Evolutionary conservation across 352 stramenopile species (phyloP).

Genomic region (Pythium coloratum): DNA sequence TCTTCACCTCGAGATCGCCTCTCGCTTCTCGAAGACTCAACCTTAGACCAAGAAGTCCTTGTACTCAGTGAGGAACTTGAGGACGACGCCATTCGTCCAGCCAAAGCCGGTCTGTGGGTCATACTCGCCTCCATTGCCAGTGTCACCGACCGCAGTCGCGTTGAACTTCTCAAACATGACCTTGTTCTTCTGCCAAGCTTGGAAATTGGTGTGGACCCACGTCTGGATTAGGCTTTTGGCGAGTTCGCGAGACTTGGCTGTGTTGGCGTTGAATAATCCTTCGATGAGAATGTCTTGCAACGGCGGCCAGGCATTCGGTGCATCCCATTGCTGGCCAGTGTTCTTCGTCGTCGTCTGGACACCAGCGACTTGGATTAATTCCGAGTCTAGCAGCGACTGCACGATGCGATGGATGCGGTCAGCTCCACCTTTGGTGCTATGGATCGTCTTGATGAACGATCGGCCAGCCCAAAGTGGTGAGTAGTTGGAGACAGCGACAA

Average conservation of each 20-base stretch:
- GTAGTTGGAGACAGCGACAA: constrained; percentile 33
- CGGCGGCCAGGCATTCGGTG: constrained; percentile 55
- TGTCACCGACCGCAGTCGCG: constrained; percentile 31
- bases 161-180: constrained; percentile 65
- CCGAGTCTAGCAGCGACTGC: constrained; percentile 25
- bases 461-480: constrained; percentile 35
- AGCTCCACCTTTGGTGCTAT: constrained; percentile 1
- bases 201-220: constrained; percentile 30
- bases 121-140: constrained; percentile 56
- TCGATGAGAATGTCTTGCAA: constrained; percentile 41
- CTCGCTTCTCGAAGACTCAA: too few species aligned
- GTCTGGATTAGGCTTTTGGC: constrained; percentile 25
- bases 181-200: constrained; percentile 28
- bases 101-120: constrained; percentile 50
- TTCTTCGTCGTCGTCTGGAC: constrained; percentile 33
- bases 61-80: constrained; percentile 48
- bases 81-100: constrained; percentile 57
- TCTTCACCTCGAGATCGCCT: too few species aligned
- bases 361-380: constrained; percentile 34
- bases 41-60: constrained; percentile 8
- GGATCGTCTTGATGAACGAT: constrained; percentile 14
- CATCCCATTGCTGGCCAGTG: constrained; percentile 53
- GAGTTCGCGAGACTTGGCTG: constrained; percentile 16
- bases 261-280: constrained; percentile 29
- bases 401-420: constrained; percentile 19